Percentiles rank a stretch among this genome's conserved stretches.
These are phyloP conservation scores for Talaromyces marneffei DNA, from an alignment of 2,329 filamentous ascomycete species.

Conservation along the genomic window DNA sequence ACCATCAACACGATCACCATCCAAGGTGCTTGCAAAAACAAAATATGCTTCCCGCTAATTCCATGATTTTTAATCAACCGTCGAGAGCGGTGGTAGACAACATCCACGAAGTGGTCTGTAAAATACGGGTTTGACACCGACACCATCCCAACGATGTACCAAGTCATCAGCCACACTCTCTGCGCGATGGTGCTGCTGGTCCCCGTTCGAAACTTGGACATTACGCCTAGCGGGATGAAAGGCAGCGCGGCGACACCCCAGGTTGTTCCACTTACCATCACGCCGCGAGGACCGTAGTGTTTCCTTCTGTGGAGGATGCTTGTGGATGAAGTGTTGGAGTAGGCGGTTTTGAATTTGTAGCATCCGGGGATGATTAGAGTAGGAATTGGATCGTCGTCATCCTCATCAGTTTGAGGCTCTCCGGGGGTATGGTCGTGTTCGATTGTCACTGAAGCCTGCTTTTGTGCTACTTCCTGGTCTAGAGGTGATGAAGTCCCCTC, in stretches of 20 bases:
- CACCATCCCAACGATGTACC: not conserved
- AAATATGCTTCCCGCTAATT: not conserved
- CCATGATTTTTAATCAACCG: not conserved
- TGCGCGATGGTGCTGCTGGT: not conserved
- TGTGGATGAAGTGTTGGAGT: not conserved
- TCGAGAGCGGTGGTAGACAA: not conserved
- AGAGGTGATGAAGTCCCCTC: not conserved
- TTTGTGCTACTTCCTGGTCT: not conserved
- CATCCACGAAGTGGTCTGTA: not conserved
- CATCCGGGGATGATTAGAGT: not conserved
- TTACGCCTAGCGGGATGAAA: not conserved
- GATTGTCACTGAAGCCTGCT: not conserved
- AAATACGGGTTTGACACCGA: not conserved
- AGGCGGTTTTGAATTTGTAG: not conserved
- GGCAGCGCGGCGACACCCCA: not conserved
- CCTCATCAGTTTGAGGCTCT: not conserved
- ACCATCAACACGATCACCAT: not conserved
- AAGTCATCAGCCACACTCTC: constrained; percentile 1
- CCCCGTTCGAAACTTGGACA: constrained; percentile 1
- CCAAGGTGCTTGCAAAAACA: not conserved
- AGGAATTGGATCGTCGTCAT: not conserved
- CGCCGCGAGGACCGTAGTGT: not conserved
- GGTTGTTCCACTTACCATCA: not conserved
- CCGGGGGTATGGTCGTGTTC: not conserved
- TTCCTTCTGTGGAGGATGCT: not conserved